Percentiles rank a stretch among this genome's conserved stretches.
phyloP scores from a whole-genome alignment of 192 early-diverging fungal genomes.

The Helicostylum pulchrum region DNA sequence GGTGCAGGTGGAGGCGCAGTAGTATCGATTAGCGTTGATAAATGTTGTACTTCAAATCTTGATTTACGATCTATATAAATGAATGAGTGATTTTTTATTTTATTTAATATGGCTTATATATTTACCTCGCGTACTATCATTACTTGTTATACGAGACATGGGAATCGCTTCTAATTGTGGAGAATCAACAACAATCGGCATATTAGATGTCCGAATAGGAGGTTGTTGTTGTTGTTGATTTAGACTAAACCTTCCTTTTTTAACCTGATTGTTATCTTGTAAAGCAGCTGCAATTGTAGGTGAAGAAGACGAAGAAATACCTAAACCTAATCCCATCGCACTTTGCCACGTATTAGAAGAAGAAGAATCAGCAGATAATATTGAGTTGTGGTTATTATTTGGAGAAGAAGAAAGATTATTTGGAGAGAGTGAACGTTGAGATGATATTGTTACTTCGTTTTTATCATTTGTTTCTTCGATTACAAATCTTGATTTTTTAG shows the following conservation, averaged over 20 bases:
- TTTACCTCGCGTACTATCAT: constrained; percentile 4
- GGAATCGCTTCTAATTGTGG: background rate
- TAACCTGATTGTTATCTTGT: constrained; percentile 37
- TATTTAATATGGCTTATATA: background rate
- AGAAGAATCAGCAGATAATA: background rate
- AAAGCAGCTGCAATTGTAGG: background rate
- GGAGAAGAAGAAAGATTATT: constrained; percentile 17
- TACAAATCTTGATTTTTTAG: constrained; percentile 30
- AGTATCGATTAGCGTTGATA: background rate
- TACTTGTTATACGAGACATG: constrained; percentile 10
- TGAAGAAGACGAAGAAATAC: constrained; percentile 10
- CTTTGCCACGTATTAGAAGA: constrained; percentile 3
- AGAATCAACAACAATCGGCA: background rate
- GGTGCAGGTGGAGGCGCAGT: too few relatives aligned
- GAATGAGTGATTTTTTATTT: too few relatives aligned
- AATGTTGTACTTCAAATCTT: constrained; percentile 32
- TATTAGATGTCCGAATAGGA: constrained; percentile 2
- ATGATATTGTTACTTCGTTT: constrained; percentile 16
- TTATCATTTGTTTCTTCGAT: constrained; percentile 20
- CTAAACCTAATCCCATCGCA: constrained; percentile 8
- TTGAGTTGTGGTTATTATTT: too few relatives aligned
- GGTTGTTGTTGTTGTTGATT: constrained; percentile 20
- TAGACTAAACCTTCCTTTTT: constrained; percentile 69
- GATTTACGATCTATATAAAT: constrained; percentile 26
- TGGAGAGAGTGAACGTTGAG: constrained; percentile 8